Conservation (phyloP, 495 filamentous ascomycete species). For the Xylaria intraflava region DNA sequence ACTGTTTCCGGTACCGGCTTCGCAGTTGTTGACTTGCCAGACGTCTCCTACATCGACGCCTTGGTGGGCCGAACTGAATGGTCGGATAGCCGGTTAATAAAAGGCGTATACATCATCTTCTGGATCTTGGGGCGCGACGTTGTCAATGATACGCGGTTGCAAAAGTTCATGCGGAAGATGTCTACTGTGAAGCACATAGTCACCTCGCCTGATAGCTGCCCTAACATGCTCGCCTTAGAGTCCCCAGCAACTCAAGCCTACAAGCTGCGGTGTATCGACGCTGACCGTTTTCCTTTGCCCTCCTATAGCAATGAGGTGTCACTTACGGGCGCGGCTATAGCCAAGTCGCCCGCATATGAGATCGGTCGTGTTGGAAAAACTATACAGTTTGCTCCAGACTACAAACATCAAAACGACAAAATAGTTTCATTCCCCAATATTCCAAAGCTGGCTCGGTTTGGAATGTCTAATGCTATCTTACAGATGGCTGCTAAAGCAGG, state of each 20-base stretch:
- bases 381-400: conserved; percentile 60
- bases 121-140: conserved; percentile 76
- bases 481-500: conserved; percentile 44
- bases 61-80: conserved; percentile 69
- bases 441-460: conserved; percentile 25
- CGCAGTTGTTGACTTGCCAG: conserved; percentile 73
- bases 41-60: conserved; percentile 55
- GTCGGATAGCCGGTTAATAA: conserved; percentile 56
- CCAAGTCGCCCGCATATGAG: conserved; percentile 14
- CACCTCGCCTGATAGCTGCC: conserved; percentile 60
- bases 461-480: conserved; percentile 36
- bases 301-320: conserved; percentile 45
- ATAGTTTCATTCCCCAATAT: conserved; percentile 51
- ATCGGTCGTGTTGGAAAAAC: conserved; percentile 31
- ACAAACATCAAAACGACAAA: conserved; percentile 44
- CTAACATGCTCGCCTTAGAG: conserved; percentile 63
- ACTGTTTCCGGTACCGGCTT: conserved; percentile 46
- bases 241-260: conserved; percentile 56
- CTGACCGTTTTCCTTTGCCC: conserved; percentile 59
- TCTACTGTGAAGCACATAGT: conserved; percentile 64
- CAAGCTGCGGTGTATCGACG: conserved; percentile 63
- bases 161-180: conserved; percentile 59
- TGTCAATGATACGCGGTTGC: conserved; percentile 52
- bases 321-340: conserved; percentile 11
- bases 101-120: conserved; percentile 59